A percentile compares a stretch with the other conserved stretches of the same genome.
These are phyloP conservation scores for Oropetium thomaeum DNA, from an alignment of 176 grass and related monocot genomes.

Conservation along the genomic window DNA sequence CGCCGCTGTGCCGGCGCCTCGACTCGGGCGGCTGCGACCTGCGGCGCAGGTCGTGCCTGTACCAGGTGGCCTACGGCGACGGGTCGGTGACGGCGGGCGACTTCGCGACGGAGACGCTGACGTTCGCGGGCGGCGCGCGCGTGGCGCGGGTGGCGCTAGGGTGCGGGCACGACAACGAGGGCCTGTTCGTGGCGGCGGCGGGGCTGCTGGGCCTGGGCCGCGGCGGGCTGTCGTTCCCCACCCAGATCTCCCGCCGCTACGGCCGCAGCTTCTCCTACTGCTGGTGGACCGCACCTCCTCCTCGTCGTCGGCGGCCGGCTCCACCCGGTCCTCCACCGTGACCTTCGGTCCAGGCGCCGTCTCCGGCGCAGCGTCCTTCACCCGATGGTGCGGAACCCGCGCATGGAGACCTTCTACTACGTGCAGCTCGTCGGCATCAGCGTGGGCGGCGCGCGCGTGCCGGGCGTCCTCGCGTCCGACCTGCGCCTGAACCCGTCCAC, in stretches of 20 bases:
- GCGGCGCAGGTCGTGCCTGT: constrained; percentile 64
- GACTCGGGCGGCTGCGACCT: constrained; percentile 79
- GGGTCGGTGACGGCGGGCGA: constrained; percentile 81
- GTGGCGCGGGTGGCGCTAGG: constrained; percentile 71
- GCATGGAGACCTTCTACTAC: constrained; percentile 89
- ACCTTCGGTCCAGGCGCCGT: constrained; percentile 41
- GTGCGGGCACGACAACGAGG: constrained; percentile 94
- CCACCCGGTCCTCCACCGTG: constrained; percentile 45
- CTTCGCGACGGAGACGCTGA: constrained; percentile 81
- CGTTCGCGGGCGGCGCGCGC: constrained; percentile 62
- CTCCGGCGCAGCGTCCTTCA: constrained; percentile 43
- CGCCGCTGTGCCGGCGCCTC: constrained; percentile 63
- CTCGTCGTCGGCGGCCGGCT: not conserved
- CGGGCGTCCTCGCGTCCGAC: constrained; percentile 57
- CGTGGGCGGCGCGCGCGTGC: constrained; percentile 73
- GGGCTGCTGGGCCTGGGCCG: constrained; percentile 85
- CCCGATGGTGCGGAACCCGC: constrained; percentile 65
- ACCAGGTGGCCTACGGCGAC: constrained; percentile 94
- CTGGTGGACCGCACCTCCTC: constrained; percentile 69
- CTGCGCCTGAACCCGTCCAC: constrained; percentile 66
- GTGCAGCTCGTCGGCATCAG: constrained; percentile 74
- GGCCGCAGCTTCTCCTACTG: constrained; percentile 86
- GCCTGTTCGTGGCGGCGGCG: constrained; percentile 79
- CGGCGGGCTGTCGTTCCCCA: constrained; percentile 75
- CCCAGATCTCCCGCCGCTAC: constrained; percentile 64